These are phyloP conservation scores for Ophiocordyceps polyrhachis-furcata DNA, from an alignment of 2,329 filamentous ascomycete species.

Conservation along the genomic window DNA sequence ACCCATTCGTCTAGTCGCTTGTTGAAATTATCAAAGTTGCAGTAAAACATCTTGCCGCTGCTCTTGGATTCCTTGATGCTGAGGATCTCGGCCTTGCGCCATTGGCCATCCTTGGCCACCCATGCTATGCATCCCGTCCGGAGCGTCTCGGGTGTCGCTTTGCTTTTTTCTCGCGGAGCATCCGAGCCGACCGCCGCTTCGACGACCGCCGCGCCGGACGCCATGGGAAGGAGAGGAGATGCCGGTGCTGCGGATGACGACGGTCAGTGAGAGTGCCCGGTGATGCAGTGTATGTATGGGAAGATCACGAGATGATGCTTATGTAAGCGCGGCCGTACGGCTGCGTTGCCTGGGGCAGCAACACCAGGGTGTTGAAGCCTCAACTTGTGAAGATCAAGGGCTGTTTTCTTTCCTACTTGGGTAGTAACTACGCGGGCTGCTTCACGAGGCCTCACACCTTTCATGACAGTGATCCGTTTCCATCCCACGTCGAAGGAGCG, in stretches of 20 bases:
- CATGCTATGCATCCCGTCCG: slow-evolving; percentile 40
- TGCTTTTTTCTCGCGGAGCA: slow-evolving; percentile 49
- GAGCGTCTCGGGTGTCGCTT: slow-evolving; percentile 70
- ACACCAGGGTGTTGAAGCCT: no score
- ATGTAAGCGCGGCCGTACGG: no score
- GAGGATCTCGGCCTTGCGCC: slow-evolving; percentile 88
- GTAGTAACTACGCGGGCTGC: no score
- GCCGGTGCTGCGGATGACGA: background rate
- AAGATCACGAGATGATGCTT: no score
- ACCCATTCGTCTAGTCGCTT: slow-evolving; percentile 81
- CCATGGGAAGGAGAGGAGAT: slow-evolving; percentile 27
- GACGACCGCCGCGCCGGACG: slow-evolving; percentile 25
- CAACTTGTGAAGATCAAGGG: no score
- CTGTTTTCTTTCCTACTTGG: no score
- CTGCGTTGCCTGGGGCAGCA: no score
- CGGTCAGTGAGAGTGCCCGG: background rate
- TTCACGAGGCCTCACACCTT: no score
- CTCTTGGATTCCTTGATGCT: slow-evolving; percentile 83
- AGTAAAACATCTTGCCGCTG: slow-evolving; percentile 77
- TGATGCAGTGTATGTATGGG: no score
- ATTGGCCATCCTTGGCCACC: slow-evolving; percentile 56
- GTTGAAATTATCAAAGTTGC: slow-evolving; percentile 97
- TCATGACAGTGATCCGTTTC: no score
- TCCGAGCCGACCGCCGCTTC: slow-evolving; percentile 38
- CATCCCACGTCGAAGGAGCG: no score